Percentiles rank a stretch among this genome's conserved stretches.
phyloP scores from a whole-genome alignment of 208 protist species.

The Trichomonas vaginalis region DNA sequence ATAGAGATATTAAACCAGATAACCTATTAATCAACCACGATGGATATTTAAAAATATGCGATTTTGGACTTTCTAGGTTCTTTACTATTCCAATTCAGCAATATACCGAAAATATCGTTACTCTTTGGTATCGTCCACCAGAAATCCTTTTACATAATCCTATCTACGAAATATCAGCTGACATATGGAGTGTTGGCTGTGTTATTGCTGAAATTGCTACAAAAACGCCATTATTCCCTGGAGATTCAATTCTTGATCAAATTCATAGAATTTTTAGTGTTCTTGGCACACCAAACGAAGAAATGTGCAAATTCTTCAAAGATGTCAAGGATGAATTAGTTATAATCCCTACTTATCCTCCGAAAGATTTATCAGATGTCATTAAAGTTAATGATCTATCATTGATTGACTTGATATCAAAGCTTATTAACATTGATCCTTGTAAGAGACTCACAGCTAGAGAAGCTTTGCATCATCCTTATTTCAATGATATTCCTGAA shows the following conservation, averaged over 20 bases:
- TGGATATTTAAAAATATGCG: slow-evolving; percentile 49
- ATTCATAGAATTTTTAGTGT: slow-evolving; percentile 13
- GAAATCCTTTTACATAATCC: slow-evolving; percentile 12
- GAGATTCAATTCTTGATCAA: background rate
- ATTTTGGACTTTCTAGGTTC: slow-evolving; percentile 50
- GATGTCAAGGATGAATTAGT: background rate
- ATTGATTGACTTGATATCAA: background rate
- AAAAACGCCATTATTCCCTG: background rate
- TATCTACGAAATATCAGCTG: slow-evolving; percentile 12
- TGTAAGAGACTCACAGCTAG: background rate
- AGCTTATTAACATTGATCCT: background rate
- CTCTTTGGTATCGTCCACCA: slow-evolving; percentile 26
- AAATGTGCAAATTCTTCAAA: background rate
- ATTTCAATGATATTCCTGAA: slow-evolving; percentile 7
- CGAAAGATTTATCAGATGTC: background rate
- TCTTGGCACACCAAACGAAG: background rate
- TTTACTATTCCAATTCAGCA: slow-evolving; percentile 38
- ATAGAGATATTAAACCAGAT: slow-evolving; percentile 66
- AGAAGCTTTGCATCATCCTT: slow-evolving; percentile 12
- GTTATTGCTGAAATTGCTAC: slow-evolving; percentile 21
- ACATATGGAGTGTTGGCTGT: slow-evolving; percentile 28
- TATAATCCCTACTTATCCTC: background rate
- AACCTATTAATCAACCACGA: slow-evolving; percentile 57
- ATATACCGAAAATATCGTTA: slow-evolving; percentile 3
- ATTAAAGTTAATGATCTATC: background rate